These are phyloP conservation scores for Cryptococcus sp. DNA, from an alignment of 1,284 basidiomycete species.

Conservation along the genomic window DNA sequence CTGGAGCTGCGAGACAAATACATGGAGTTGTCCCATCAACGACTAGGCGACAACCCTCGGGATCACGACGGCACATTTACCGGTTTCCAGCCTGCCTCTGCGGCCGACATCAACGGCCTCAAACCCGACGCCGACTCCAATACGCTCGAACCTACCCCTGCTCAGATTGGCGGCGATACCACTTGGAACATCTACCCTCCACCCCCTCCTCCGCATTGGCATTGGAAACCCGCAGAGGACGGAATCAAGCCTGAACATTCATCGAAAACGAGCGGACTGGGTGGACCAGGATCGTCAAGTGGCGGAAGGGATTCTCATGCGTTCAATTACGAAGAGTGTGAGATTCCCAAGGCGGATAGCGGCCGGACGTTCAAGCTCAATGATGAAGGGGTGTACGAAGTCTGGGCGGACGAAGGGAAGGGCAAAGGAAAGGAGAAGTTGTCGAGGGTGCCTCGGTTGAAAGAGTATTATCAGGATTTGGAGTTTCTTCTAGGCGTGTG, in stretches of 20 bases:
- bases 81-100: constrained; percentile 54
- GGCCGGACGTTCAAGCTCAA: constrained; percentile 60
- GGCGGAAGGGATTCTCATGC: constrained; percentile 46
- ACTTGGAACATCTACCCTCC: constrained; percentile 83
- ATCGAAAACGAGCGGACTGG: constrained; percentile 1
- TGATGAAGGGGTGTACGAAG: constrained; percentile 78
- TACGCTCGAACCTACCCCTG: constrained; percentile 18
- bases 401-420: constrained; percentile 50
- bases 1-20: constrained; percentile 89
- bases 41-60: constrained; percentile 82
- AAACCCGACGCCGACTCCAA: constrained; percentile 56
- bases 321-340: constrained; percentile 63
- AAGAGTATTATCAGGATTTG: constrained; percentile 95
- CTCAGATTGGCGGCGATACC: constrained; percentile 30
- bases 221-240: constrained; percentile 60
- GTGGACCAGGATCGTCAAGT: constrained; percentile 22
- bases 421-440: constrained; percentile 52
- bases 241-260: constrained; percentile 29
- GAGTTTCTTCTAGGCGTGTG: constrained; percentile 83
- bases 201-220: constrained; percentile 91
- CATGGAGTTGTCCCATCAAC: constrained; percentile 73
- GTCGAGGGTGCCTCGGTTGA: constrained; percentile 75
- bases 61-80: constrained; percentile 74
- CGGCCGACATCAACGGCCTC: constrained; percentile 62
- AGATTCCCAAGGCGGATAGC: constrained; percentile 56